A percentile compares a stretch with the other conserved stretches of the same genome.
Evolutionary conservation across 148 eudicot genomes (phyloP).

Genomic region (Chenopodium album): DNA sequence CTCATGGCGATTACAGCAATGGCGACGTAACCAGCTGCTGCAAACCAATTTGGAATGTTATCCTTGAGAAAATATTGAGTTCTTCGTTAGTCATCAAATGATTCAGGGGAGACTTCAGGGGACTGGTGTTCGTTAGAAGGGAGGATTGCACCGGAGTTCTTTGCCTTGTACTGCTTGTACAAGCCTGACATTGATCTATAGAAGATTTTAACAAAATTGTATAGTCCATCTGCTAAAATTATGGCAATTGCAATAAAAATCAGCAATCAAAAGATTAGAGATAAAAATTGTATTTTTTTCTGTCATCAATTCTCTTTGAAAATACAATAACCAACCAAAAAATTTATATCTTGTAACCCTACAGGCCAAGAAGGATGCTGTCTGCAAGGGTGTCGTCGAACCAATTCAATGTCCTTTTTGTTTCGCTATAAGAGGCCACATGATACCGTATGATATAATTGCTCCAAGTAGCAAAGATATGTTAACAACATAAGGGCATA

Average conservation of each 20-base stretch:
- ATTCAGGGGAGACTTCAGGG: slow-evolving; percentile 12
- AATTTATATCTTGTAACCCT: slow-evolving; percentile 74
- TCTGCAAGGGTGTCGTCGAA: slow-evolving; percentile 27
- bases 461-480: slow-evolving; percentile 79
- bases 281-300: too few species aligned
- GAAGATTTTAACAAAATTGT: slow-evolving; percentile 66
- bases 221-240: slow-evolving; percentile 87
- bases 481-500: slow-evolving; percentile 79
- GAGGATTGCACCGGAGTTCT: slow-evolving; percentile 30
- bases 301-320: too few species aligned
- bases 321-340: background rate
- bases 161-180: slow-evolving; percentile 37
- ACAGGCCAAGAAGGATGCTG: slow-evolving; percentile 54
- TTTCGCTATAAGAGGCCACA: slow-evolving; percentile 84
- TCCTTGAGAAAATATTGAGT: slow-evolving; percentile 68
- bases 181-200: slow-evolving; percentile 43
- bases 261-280: slow-evolving; percentile 25
- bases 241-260: slow-evolving; percentile 74
- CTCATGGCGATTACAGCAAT: slow-evolving; percentile 53
- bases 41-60: slow-evolving; percentile 68
- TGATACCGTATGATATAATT: slow-evolving; percentile 85
- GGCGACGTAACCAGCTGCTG: slow-evolving; percentile 46
- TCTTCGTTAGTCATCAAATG: slow-evolving; percentile 66
- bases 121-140: slow-evolving; percentile 30
- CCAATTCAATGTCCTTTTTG: slow-evolving; percentile 62